Evolutionary conservation across 2,329 filamentous ascomycete species (phyloP).

Genomic region (Fusarium brevicatenulatum): DNA sequence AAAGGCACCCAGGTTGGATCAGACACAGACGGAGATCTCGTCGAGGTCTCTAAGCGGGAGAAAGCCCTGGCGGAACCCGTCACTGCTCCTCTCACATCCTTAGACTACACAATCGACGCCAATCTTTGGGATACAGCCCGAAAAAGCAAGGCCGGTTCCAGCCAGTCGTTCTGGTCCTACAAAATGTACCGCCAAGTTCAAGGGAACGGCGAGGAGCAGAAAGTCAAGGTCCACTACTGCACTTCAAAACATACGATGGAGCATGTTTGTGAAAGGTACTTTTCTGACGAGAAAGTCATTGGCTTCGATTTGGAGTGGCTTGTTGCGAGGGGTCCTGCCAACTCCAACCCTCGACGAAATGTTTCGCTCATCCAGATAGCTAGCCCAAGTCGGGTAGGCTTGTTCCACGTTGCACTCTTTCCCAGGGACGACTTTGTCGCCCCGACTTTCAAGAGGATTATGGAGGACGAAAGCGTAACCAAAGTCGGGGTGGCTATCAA

Average conservation of each 20-base stretch:
- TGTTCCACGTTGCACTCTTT: slow-evolving; percentile 83
- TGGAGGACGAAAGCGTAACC: slow-evolving; percentile 74
- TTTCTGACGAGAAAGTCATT: slow-evolving; percentile 75
- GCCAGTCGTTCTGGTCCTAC: slow-evolving; percentile 74
- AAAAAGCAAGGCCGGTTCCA: slow-evolving; percentile 54
- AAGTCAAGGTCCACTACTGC: slow-evolving; percentile 82
- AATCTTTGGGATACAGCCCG: slow-evolving; percentile 56
- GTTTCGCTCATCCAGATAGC: slow-evolving; percentile 87
- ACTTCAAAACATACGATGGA: slow-evolving; percentile 74
- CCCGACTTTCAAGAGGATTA: slow-evolving; percentile 74
- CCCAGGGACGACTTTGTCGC: slow-evolving; percentile 69
- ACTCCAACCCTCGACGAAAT: slow-evolving; percentile 68
- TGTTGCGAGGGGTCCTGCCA: slow-evolving; percentile 55
- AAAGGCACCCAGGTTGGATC: slow-evolving; percentile 5
- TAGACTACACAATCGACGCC: slow-evolving; percentile 46
- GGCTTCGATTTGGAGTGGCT: slow-evolving; percentile 94
- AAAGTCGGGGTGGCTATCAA: slow-evolving; percentile 84
- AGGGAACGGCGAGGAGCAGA: slow-evolving; percentile 55
- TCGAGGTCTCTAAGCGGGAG: slow-evolving; percentile 10
- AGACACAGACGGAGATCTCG: slow-evolving; percentile 3
- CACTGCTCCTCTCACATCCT: slow-evolving; percentile 42
- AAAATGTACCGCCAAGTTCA: slow-evolving; percentile 69
- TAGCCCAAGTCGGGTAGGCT: slow-evolving; percentile 76
- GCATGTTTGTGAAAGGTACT: slow-evolving; percentile 69
- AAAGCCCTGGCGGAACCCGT: background rate